Evolutionary conservation across 208 protist species (phyloP), one percentile per base, ranked within the genome.

Genomic region (Leptomonas pyrrhocoris): DNA sequence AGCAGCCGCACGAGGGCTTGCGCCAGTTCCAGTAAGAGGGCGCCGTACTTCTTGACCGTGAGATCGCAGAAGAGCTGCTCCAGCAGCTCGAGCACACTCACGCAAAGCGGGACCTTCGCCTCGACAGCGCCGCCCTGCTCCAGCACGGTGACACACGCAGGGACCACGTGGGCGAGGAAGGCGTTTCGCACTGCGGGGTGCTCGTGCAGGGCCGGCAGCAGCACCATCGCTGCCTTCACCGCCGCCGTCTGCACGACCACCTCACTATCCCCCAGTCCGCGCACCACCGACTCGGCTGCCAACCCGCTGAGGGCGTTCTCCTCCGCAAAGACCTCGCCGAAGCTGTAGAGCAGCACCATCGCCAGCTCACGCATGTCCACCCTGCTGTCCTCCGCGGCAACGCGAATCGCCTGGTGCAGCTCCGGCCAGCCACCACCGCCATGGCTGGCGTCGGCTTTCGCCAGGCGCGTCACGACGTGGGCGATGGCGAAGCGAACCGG

Each of bases 271-370:
- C 36, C 49, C 59, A 94, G 80, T 23, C 88, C 88, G 23, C 81
- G 80, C 31, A 91, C 45, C 13, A 96, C 85, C 18, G 86, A 80
- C 73, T 92, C 80, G 0, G 73, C 77, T 11, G 85, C 77, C 27
- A 84, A 54, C 15, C 60, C 61, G 40, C 58, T 73, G 1, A 83
- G 56, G 5, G 67, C 66, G 19, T 73, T 69, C 54, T 75, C 53
- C 48, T 85, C 80, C 7, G 73, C 58, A 36, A 92, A 80, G 38
- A 92, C 84, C 73, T 94, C 88, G 27, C 85, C 80, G 49, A 90
- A 74, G 72, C 86, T 86, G 80, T 92, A 88, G 21, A 92, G 79
- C 46, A 96, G 65, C 54, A 93, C 78, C 85, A 96, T 96, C 57
- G 89, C 74, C 31, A 96, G 65, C 80, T 95, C 92, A 8, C 92